Conservation (phyloP, 78 protist species). For the Neovahlkampfia damariscottae region DNA sequence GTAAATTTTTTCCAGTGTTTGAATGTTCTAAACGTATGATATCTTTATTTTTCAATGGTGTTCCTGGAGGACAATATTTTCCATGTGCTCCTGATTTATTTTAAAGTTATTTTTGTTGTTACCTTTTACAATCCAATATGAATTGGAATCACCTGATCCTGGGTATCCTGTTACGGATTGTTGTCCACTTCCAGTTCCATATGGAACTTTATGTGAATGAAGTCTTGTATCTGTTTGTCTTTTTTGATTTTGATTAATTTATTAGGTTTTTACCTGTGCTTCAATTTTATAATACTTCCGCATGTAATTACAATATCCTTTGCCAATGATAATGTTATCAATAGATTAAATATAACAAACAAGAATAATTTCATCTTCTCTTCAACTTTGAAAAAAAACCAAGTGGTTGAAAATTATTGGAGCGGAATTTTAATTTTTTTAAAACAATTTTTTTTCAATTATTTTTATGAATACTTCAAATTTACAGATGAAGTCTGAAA, state of each 20-base stretch:
- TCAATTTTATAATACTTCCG: not conserved
- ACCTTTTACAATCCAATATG: conserved; percentile 24
- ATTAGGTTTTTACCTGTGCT: not conserved
- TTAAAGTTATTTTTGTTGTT: not conserved
- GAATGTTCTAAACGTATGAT: not conserved
- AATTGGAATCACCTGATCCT: conserved; percentile 20
- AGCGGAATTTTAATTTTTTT: too few species aligned
- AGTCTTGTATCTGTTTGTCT: conserved; percentile 11
- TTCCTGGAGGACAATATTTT: not conserved
- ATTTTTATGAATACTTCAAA: too few species aligned
- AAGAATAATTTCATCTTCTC: too few species aligned
- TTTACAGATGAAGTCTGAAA: too few species aligned
- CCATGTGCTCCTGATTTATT: too few species aligned
- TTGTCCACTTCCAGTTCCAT: conserved; percentile 38
- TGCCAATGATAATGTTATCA: not conserved
- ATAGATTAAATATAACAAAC: too few species aligned
- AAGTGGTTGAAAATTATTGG: too few species aligned
- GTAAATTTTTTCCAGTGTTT: not conserved
- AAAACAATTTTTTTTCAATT: too few species aligned
- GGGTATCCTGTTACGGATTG: conserved; percentile 38
- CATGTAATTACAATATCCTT: not conserved
- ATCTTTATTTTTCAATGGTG: not conserved
- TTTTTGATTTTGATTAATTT: too few species aligned
- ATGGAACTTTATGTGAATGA: conserved; percentile 23
- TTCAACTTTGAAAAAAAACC: too few species aligned